phyloP scores from a whole-genome alignment of 352 stramenopile species.

The Peronospora belbahrii region DNA sequence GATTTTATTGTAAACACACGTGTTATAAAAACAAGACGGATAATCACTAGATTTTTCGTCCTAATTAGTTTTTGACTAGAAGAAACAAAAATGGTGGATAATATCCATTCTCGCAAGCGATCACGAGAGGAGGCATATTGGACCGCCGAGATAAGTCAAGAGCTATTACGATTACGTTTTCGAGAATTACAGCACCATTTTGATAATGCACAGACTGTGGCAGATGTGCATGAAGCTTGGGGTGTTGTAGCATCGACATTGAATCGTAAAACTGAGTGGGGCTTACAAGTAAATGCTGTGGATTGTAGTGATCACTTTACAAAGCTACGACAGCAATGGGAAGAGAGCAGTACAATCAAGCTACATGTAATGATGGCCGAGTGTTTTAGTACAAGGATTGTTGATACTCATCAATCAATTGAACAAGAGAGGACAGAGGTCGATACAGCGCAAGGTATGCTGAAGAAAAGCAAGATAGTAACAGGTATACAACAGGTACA shows the following conservation, averaged over 20 bases:
- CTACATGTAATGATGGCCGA: constrained; percentile 22
- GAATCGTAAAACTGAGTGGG: background rate
- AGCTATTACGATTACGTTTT: constrained; percentile 24
- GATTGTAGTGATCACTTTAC: constrained; percentile 21
- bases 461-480: constrained; percentile 7
- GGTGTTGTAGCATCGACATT: constrained; percentile 10
- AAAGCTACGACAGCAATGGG: constrained; percentile 19
- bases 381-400: constrained; percentile 11
- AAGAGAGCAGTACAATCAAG: constrained; percentile 11
- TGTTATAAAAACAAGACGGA: too few relatives aligned
- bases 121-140: constrained; percentile 2
- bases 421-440: background rate
- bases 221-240: constrained; percentile 28
- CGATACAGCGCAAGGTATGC: background rate
- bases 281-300: constrained; percentile 7
- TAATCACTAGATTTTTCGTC: too few relatives aligned
- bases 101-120: constrained; percentile 25
- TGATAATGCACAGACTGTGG: constrained; percentile 22
- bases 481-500: background rate
- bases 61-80: too few relatives aligned
- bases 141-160: constrained; percentile 10
- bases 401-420: background rate
- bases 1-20: too few relatives aligned
- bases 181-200: constrained; percentile 9
- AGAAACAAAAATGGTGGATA: background rate